phyloP scores from a whole-genome alignment of 129 eudicot species.

The Centaurea solstitialis region DNA sequence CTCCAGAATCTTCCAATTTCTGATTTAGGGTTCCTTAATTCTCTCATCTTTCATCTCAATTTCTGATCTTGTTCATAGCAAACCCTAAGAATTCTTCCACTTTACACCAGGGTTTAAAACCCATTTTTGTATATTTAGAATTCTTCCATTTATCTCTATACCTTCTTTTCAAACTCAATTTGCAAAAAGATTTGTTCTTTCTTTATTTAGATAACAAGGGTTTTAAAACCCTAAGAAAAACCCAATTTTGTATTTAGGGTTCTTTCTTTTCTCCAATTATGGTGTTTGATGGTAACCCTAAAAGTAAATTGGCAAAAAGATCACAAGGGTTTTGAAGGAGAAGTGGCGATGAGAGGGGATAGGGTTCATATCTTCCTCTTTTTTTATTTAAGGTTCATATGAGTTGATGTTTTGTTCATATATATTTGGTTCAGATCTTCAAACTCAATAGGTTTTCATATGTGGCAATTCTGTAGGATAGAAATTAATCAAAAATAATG shows the following conservation, averaged over 20 bases:
- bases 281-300: neutral
- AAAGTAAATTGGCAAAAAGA: neutral
- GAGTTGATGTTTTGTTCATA: no score
- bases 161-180: neutral
- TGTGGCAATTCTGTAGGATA: no score
- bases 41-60: neutral
- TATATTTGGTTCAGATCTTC: no score
- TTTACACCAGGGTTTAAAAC: neutral
- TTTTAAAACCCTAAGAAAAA: neutral
- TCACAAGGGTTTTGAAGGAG: conserved; percentile 4
- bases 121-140: neutral
- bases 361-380: no score
- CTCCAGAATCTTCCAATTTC: no score
- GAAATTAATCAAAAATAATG: no score
- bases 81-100: conserved; percentile 9
- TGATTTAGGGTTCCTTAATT: neutral
- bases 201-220: neutral
- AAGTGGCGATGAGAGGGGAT: conserved; percentile 41
- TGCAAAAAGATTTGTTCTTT: conserved; percentile 2
- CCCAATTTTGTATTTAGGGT: conserved; percentile 5
- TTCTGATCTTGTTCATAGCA: neutral
- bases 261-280: no score
- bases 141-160: neutral
- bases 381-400: no score
- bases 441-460: no score